Evolutionary conservation across 2,329 filamentous ascomycete genomes (phyloP), one percentile per base, ranked within the genome.

Genomic region (Calonectria honghensis): DNA sequence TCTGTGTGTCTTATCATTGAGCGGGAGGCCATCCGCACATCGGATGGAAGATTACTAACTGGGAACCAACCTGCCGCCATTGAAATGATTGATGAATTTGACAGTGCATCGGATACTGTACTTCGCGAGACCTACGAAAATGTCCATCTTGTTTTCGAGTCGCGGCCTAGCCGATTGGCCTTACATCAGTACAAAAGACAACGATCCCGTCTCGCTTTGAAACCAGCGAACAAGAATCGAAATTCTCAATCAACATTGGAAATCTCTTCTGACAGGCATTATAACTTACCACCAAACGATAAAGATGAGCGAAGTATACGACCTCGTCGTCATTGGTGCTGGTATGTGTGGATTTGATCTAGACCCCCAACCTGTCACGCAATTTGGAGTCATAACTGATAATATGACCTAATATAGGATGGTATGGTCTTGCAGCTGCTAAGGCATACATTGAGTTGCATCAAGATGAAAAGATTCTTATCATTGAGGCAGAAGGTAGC

Each of bases 361-460:
- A 37, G 14, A 27, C 14, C 11, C 9, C 16, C 31, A 11, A 31
- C 7, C 29, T 20, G 10, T 31, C 4, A 13, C 45, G 9, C 14
- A 31, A 64, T 24, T 24, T 27, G 39, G 11, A n/a, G 6, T 10
- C 4, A 11, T 32, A 48, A 48, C 69, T 68, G 24, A 73, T 51
- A n/a, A 9, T 39, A 7, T 29, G n/a, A 14, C 5, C 16, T 1
- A 50, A 39, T 39, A 5, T 45, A 83, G 88, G 88, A 70, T 89
- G 86, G 85, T 86, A 84, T 80, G 90, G 90, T 27, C 86, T 91
- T 7, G 86, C 85, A 2, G 85, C 87, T 7, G 86, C 90, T 51
- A 90, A 89, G 79, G 87, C 88, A 6, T 90, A 89, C 78, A 83
- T 87, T 13, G 83, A 91, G 70, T 73, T 90, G 39, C 84, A 90